Percentiles rank a stretch among this genome's conserved stretches.
These are phyloP conservation scores for Dothidotthia symphoricarpi DNA, from an alignment of 2,329 filamentous ascomycete genomes.

Conservation along the genomic window DNA sequence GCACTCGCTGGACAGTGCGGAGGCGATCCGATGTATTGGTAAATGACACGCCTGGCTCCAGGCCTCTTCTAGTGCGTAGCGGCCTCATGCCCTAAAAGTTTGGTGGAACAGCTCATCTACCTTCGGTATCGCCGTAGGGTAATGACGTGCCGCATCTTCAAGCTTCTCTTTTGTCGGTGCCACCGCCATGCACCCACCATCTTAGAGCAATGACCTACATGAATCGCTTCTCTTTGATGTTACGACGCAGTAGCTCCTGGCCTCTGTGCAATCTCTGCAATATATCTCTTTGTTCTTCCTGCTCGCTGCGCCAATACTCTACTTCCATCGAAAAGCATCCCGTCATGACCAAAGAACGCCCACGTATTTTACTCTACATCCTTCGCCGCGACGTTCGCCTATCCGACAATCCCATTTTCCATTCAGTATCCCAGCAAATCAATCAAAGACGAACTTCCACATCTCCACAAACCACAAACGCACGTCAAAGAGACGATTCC, in stretches of 20 bases:
- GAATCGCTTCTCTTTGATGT: conserved; percentile 28
- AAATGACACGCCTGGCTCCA: conserved; percentile 22
- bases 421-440: conserved; percentile 49
- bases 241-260: conserved; percentile 35
- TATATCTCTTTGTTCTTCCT: conserved; percentile 25
- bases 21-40: conserved; percentile 23
- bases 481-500: conserved; percentile 41
- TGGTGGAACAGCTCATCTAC: conserved; percentile 11
- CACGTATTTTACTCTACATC: conserved; percentile 64
- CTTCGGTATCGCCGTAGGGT: conserved; percentile 19
- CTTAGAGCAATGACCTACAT: conserved; percentile 12
- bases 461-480: conserved; percentile 9
- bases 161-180: conserved; percentile 16
- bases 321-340: conserved; percentile 11
- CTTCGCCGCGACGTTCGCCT: conserved; percentile 71
- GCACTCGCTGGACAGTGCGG: conserved; percentile 9
- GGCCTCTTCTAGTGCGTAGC: conserved; percentile 20
- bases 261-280: conserved; percentile 30
- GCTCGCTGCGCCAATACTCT: conserved; percentile 16
- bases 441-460: conserved; percentile 8
- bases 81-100: conserved; percentile 23
- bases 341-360: conserved; percentile 22
- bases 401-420: conserved; percentile 71
- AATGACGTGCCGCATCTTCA: conserved; percentile 23
- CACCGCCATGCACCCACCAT: conserved; percentile 19